Evolutionary conservation across 2,329 filamentous ascomycete genomes (phyloP).

Genomic region (Colletotrichum limetticola): DNA sequence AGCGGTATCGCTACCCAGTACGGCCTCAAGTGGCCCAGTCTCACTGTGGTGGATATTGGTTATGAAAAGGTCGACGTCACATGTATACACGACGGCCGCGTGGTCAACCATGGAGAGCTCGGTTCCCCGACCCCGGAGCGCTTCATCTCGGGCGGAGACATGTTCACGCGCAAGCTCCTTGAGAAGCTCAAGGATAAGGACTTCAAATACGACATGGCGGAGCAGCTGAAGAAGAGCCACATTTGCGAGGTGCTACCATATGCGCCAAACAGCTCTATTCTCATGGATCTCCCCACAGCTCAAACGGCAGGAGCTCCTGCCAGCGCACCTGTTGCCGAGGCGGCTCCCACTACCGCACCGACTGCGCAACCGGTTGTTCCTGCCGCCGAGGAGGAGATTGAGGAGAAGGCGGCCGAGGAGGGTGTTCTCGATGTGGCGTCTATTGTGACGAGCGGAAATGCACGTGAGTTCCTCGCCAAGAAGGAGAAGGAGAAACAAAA

Average conservation of each 20-base stretch:
- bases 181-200: constrained; percentile 71
- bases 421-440: constrained; percentile 86
- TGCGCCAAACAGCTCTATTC: constrained; percentile 52
- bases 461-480: constrained; percentile 83
- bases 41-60: constrained; percentile 91
- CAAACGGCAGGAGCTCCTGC: constrained; percentile 42
- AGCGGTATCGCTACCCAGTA: constrained; percentile 89
- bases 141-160: constrained; percentile 81
- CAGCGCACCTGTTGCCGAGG: constrained; percentile 46
- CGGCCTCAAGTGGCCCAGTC: constrained; percentile 77
- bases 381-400: constrained; percentile 44
- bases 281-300: constrained; percentile 59
- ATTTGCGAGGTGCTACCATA: constrained; percentile 76
- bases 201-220: constrained; percentile 74
- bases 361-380: constrained; percentile 38
- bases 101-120: constrained; percentile 74
- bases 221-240: constrained; percentile 74
- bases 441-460: constrained; percentile 84
- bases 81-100: constrained; percentile 83
- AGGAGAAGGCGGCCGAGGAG: constrained; percentile 57
- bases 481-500: constrained; percentile 82
- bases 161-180: constrained; percentile 80
- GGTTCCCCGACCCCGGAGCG: constrained; percentile 63
- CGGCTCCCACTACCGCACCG: constrained; percentile 46
- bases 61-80: constrained; percentile 93